Evolutionary conservation across 306 rosid species (phyloP), one percentile per base, ranked within the genome.

Genomic region (Lupinus albus): DNA sequence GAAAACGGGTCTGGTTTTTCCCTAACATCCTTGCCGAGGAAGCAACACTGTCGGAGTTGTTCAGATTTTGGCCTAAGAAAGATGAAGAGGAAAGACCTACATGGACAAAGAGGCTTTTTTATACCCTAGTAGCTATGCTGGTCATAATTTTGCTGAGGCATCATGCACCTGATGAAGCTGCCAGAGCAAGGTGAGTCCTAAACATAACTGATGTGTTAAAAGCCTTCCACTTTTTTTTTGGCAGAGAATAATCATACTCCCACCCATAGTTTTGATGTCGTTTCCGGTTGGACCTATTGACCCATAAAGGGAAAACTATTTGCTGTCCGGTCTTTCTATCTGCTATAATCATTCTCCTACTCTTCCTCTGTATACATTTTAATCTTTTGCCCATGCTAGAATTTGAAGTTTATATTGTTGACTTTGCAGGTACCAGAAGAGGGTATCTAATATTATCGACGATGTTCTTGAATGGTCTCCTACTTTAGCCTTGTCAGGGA

Each of bases 151-250:
- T 90, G 68, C 69, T 94, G 84, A 85, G 97, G 90, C 97, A 94
- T 77, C 99, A 94, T 79, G 97, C 99, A 17, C 99, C 99, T 53
- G 96, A 94, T 76, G 99, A 94, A 87, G 99, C 97, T 72, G 99
- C 99, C 8, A 84, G 97, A 85, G 99, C 96, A 38, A 94, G 99
- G 99, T 88, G 65, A 71, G 86, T 80, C 46, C 66, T 67, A 42
- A 48, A 53, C 35, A 71, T 46, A 8, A 50, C 46, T 48, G 62
- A 21, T 46, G 49, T 28, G 28, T 71, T 67, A 25, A 30, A 28
- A 76, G 12, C 41, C 42, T 41, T 72, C 17, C 68, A 65, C 46
- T n/a, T 39, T 67, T 61, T 28, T 39, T 38, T 67, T 16, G 17
- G 14, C 33, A 61, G 61, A 65, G 21, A 44, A 38, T 46, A 53